These are phyloP conservation scores for Parafenestella ontariensis DNA, from an alignment of 2,329 filamentous ascomycete species.

Conservation along the genomic window DNA sequence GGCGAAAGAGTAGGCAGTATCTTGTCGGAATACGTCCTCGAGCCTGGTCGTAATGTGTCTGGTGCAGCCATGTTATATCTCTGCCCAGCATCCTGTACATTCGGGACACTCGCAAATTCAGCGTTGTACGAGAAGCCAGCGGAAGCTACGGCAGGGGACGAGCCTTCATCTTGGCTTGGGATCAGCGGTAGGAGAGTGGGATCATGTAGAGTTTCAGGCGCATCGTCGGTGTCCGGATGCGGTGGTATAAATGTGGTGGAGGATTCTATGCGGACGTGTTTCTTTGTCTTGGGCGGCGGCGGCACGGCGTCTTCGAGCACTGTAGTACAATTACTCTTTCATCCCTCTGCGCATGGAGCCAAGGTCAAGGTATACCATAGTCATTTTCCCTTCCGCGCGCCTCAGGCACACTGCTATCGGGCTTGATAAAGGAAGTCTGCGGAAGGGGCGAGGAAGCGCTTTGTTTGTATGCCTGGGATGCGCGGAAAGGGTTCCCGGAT, in stretches of 20 bases:
- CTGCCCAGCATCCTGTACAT: conserved; percentile 18
- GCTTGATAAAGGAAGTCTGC: conserved; percentile 35
- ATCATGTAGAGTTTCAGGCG: conserved; percentile 24
- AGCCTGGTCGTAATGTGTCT: conserved; percentile 28
- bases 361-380: conserved; percentile 43
- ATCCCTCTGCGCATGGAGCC: conserved; percentile 28
- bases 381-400: conserved; percentile 27
- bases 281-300: conserved; percentile 59
- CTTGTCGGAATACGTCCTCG: conserved; percentile 22
- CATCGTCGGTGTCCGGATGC: conserved; percentile 39
- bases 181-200: conserved; percentile 22
- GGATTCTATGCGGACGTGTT: conserved; percentile 63
- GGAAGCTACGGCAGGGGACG: conserved; percentile 22
- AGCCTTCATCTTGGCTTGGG: conserved; percentile 21
- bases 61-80: conserved; percentile 37
- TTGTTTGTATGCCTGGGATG: conserved; percentile 38
- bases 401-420: conserved; percentile 31
- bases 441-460: conserved; percentile 24
- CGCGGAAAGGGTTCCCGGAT: conserved; percentile 50
- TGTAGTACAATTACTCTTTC: conserved; percentile 45
- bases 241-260: conserved; percentile 47
- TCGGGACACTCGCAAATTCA: conserved; percentile 15
- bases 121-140: conserved; percentile 30
- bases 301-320: conserved; percentile 34
- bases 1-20: conserved; percentile 20